Percentiles rank a stretch among this genome's conserved stretches.
Conservation (phyloP, 495 filamentous ascomycete genomes). For the Penicillium robsamsonii region DNA sequence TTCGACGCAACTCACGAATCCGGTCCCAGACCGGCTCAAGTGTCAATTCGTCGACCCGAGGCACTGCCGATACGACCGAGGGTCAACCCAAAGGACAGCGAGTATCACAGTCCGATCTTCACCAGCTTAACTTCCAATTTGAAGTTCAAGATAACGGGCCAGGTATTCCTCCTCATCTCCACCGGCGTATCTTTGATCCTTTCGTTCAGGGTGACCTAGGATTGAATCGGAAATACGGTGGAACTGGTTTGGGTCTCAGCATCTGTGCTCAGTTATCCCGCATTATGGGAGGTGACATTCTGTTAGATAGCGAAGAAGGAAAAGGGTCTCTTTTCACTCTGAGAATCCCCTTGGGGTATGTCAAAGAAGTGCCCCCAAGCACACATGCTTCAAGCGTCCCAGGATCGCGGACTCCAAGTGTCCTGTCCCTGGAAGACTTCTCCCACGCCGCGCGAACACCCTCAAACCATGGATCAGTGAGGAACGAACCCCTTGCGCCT, state of each 20-base stretch:
- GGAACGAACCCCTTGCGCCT: conserved; percentile 20
- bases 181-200: conserved; percentile 83
- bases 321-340: conserved; percentile 80
- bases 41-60: conserved; percentile 6
- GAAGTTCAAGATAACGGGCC: conserved; percentile 88
- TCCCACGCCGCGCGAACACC: conserved; percentile 30
- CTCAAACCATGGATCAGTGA: conserved; percentile 24
- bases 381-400: conserved; percentile 26
- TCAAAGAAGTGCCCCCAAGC: conserved; percentile 62
- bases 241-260: conserved; percentile 85
- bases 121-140: conserved; percentile 72
- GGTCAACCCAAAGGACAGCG: conserved; percentile 34
- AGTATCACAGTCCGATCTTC: conserved; percentile 48
- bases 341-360: conserved; percentile 76
- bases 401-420: conserved; percentile 29
- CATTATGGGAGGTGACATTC: conserved; percentile 77
- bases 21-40: conserved; percentile 14
- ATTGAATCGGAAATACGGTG: conserved; percentile 84
- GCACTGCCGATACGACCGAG: conserved; percentile 7
- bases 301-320: conserved; percentile 68
- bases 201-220: conserved; percentile 91
- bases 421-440: conserved; percentile 30
- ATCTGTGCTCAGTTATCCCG: conserved; percentile 84
- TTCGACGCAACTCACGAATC: conserved; percentile 8
- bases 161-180: conserved; percentile 76